Base-by-base conservation (phyloP, 805 yeast species). In the Cyberlindnera subsufficiens region DNA sequence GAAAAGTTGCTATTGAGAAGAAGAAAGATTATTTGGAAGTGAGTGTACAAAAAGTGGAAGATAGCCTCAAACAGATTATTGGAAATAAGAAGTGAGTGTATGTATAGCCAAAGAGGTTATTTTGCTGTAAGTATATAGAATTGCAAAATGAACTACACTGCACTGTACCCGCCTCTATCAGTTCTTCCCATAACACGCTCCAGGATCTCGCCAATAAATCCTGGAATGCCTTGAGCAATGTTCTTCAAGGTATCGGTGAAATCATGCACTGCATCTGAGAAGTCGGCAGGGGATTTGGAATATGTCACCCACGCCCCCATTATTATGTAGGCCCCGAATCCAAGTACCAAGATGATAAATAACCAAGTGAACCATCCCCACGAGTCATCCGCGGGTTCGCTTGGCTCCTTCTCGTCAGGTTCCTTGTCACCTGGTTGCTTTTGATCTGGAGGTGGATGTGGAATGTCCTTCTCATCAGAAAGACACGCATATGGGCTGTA, bases 131-230 rank as follows among this genome's bases (percentile, higher is more conserved):
- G 18, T 33, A 15, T 16, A 16, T 33, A 19, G 27, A 22, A 22
- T 22, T 22, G 27, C 27, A 22, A n/a, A 11, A 33, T 33, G 35
- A 17, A 13, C 16, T 69, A 90, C 10, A 93, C 95, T 30, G 97
- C 98, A 58, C 95, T 82, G 62, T 93, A 91, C 16, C 96, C 98
- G 22, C 95, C 95, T 60, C 96, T 75, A 54, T 71, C 69, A 37
- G 75, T 66, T 18, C 79, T 74, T 6, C 90, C 82, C 41, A 82
- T 71, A 30, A 90, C 61, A 54, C 76, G 87, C 39, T 75, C 76
- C 34, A 78, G 66, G 4, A 90, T 71, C 63, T 90, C 96, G 49
- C 68, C 72, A 35, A 76, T 51, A 47, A 90, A 81, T 13, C 74
- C 74, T 6, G 93, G 93, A 39, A 82, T 62, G 1, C 81, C 79